Conservation (phyloP, 2,329 filamentous ascomycete genomes). For the Paecilomyces variotii region DNA sequence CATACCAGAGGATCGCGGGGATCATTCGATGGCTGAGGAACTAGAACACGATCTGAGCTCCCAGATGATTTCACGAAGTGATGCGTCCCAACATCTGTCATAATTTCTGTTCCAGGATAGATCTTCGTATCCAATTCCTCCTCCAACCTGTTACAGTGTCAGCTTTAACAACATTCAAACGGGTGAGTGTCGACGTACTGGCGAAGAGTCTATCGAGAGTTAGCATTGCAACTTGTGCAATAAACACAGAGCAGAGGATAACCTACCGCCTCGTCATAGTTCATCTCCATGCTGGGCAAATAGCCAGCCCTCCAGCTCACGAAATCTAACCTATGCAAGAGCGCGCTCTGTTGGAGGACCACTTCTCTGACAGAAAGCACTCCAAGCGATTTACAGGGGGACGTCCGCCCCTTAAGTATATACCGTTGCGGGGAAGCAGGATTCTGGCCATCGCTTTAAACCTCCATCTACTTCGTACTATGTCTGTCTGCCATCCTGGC, state of each 20-base stretch:
- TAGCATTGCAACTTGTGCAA: not conserved
- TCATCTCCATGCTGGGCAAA: constrained; percentile 40
- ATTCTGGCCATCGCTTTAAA: not conserved
- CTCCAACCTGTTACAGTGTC: constrained; percentile 41
- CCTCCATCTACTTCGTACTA: not conserved
- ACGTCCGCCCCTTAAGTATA: not conserved
- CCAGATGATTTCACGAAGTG: constrained; percentile 54
- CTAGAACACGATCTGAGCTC: constrained; percentile 37
- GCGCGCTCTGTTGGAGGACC: not conserved
- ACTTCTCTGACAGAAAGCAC: not conserved
- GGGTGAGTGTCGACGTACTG: constrained; percentile 9
- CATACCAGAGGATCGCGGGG: constrained; percentile 39
- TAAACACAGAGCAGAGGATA: not conserved
- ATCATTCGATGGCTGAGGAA: constrained; percentile 43
- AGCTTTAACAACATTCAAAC: constrained; percentile 10
- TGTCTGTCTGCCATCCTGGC: not conserved
- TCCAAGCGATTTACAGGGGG: not conserved
- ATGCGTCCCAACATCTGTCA: constrained; percentile 53
- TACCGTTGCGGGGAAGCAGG: not conserved
- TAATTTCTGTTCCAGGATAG: constrained; percentile 52
- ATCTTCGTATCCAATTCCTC: constrained; percentile 47
- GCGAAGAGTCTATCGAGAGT: constrained; percentile 11
- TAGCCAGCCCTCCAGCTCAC: not conserved
- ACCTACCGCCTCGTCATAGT: constrained; percentile 36
- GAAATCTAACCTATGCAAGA: not conserved